Evolutionary conservation across 169 alveolate species (phyloP).

Genomic region (Cryptosporidium tyzzeri): DNA sequence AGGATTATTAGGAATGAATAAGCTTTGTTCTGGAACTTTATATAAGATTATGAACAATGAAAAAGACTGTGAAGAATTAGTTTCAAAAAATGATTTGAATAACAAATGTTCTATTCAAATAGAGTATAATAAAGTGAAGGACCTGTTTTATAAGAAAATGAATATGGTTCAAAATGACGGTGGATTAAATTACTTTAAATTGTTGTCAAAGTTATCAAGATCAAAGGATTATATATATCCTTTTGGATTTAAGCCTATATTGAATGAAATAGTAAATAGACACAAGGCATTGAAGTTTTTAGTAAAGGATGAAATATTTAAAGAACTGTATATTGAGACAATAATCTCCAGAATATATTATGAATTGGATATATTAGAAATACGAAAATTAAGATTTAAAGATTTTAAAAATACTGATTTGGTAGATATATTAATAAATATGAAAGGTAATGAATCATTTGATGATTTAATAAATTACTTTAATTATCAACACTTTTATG

Average conservation of each 20-base stretch:
- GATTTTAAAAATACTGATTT: constrained; percentile 86
- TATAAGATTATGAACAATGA: constrained; percentile 4
- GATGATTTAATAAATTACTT: constrained; percentile 80
- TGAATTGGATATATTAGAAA: constrained; percentile 84
- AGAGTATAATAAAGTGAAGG: background rate
- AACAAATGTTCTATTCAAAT: background rate
- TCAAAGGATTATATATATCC: constrained; percentile 32
- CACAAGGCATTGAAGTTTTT: constrained; percentile 42
- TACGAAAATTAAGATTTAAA: constrained; percentile 84
- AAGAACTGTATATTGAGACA: constrained; percentile 87
- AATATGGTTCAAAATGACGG: background rate
- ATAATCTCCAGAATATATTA: constrained; percentile 86
- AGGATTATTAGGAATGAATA: constrained; percentile 34
- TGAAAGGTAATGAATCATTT: constrained; percentile 83
- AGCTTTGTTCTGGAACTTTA: constrained; percentile 49
- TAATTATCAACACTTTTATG: constrained; percentile 90
- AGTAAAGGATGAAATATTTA: constrained; percentile 25
- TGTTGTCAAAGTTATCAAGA: constrained; percentile 21
- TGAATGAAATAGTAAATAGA: constrained; percentile 34
- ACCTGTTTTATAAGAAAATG: background rate
- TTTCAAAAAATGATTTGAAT: background rate
- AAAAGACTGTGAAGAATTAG: background rate
- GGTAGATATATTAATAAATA: constrained; percentile 78
- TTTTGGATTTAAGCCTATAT: constrained; percentile 37
- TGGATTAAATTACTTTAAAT: constrained; percentile 25